phyloP scores from a whole-genome alignment of 345 rosid genomes.

The Citropsis articulata region DNA sequence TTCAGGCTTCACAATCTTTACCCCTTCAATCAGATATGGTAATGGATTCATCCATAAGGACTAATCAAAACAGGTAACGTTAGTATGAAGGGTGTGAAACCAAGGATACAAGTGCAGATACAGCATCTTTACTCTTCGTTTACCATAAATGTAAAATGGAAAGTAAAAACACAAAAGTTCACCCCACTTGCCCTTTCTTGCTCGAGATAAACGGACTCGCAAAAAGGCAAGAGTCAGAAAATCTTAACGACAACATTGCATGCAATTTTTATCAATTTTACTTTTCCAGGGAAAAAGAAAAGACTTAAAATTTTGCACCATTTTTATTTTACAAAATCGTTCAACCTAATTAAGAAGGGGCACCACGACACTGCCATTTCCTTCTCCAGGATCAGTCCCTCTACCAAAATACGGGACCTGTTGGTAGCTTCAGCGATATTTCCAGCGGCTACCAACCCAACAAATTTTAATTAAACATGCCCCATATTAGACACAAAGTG shows the following conservation, averaged over 20 bases:
- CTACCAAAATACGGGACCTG: constrained; percentile 2
- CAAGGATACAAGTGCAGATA: no score
- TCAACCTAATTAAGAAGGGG: background rate
- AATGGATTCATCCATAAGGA: no score
- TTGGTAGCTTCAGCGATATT: background rate
- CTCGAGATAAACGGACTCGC: background rate
- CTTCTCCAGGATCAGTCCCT: background rate
- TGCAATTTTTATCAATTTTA: background rate
- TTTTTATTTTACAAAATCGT: background rate
- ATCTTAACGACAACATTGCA: background rate
- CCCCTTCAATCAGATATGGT: no score
- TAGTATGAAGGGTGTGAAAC: no score
- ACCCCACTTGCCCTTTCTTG: no score
- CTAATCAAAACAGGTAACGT: no score
- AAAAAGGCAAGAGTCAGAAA: no score
- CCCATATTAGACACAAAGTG: background rate
- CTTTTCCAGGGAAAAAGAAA: no score
- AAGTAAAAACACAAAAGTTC: no score
- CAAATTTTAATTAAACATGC: background rate
- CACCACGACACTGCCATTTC: background rate
- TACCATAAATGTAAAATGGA: no score
- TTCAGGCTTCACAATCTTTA: no score
- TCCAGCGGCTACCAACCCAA: constrained; percentile 15
- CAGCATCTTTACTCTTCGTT: no score
- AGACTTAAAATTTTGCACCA: background rate